Evolutionary conservation across 2,329 filamentous ascomycete genomes (phyloP), one percentile per base, ranked within the genome.

Genomic region (Graphilbum sp.): DNA sequence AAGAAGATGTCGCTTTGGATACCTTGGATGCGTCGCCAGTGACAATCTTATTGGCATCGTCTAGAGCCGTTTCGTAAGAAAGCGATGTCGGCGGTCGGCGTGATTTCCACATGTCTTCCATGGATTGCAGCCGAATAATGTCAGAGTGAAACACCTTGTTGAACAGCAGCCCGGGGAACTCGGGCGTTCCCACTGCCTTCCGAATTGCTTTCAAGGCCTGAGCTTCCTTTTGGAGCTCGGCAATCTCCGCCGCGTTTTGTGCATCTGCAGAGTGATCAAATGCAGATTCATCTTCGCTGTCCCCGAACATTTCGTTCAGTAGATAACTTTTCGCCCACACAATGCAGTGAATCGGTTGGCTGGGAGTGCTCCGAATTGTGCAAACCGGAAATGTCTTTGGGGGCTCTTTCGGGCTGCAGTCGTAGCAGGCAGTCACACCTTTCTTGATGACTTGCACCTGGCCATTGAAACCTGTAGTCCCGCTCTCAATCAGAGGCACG

Each of bases 301-400:
- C 74, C 16, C 90, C 90, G 49, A 95, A 98, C 8, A 98, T 76
- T 56, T 98, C 90, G 47, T 85, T 90, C 43, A 98, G 72, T 9
- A 98, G 68, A 55, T 96, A 98, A 55, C 86, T 94, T 61, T 96
- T 98, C 17, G 74, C 88, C 90, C 90, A 98, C 2, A 98, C 88
- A 44, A 98, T 98, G 61, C 90, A 96, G 59, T 98, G 90, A 32
- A 98, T 96, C 1, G 88, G 84, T 51, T 96, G 88, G 46, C 82
- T 93, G 0, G 90, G 90, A 0, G 87, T 98, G 56, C 85, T 95
- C 55, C 90, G 75, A 50, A 98, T 96, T 2, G 90, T 98, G 62
- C 90, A 98, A 32, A 96, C 87, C 2, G 90, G 87, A 52, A 92
- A 96, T 2, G 80, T 81, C 55, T 94, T 96, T 6, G 88, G 88